These are phyloP conservation scores for Croton setiger DNA, from an alignment of 441 rosid genomes.

Conservation along the genomic window DNA sequence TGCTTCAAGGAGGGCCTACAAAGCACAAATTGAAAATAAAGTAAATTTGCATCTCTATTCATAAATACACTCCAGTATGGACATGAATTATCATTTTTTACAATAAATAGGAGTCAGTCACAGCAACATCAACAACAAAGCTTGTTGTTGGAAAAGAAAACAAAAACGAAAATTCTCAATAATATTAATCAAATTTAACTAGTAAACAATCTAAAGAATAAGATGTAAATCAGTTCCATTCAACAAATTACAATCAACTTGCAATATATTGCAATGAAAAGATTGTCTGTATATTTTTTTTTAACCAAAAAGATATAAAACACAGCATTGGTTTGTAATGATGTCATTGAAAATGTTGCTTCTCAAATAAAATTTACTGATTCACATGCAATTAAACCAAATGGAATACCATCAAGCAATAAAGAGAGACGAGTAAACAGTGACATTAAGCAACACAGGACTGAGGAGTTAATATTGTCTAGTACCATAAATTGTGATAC, in stretches of 20 bases:
- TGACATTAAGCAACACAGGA: no score
- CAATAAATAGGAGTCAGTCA: neutral
- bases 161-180: neutral
- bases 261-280: neutral
- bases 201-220: neutral
- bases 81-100: neutral
- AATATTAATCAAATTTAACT: neutral
- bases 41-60: constrained; percentile 6
- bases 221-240: neutral
- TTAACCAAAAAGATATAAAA: neutral
- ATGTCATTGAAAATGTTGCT: neutral
- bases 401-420: neutral
- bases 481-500: neutral
- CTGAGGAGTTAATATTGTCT: neutral
- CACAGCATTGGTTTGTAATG: neutral
- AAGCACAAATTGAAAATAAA: constrained; percentile 5
- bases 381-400: neutral
- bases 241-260: neutral
- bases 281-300: neutral
- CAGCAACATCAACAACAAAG: neutral
- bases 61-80: neutral
- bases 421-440: neutral
- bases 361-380: neutral
- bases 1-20: constrained; percentile 82
- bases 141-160: neutral